Base-by-base conservation (phyloP, 2,329 filamentous ascomycete genomes). In the Cryphonectria japonica region DNA sequence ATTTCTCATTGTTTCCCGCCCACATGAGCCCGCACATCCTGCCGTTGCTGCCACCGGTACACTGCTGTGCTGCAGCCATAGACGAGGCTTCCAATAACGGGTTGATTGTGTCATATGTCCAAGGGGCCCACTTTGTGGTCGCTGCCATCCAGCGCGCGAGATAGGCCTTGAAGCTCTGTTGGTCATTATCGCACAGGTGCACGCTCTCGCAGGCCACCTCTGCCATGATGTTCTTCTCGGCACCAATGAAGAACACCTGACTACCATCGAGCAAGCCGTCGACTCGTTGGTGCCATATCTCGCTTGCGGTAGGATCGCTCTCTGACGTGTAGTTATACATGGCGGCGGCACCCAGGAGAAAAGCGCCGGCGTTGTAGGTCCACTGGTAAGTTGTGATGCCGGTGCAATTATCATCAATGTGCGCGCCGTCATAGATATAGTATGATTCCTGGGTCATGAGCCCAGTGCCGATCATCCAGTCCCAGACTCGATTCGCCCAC, bases 401-500 rank as follows among this genome's bases (percentile, higher is more conserved):
- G 1, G 85, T 86, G 79, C 91, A 93, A 75, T 91, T 88, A 41
- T 81, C 80, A 7, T 80, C 80, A 46, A 86, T 86, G 67, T 88
- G 85, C 7, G 86, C 85, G 46, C 91, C 83, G 70, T 86, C 90
- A 73, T 84, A 89, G 14, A 92, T 82, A 57, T 84, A 82, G 77
- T 85, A 91, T 3, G 85, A 83, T 14, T 85, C 78, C 7, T 74
- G 60, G 75, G 87, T 84, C 73, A 92, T 86, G 69, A 92, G 85
- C 0, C 86, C 83, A 60, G 87, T 80, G 3, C 76, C 78, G 5
- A 80, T 77, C 79, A 88, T 89, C 90, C 90, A 93, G 63, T 92
- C 85, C 82, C 92, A 97, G 0, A 88, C 86, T 75, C 82, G 89
- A 22, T 89, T 86, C 0, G 92, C 92, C 92, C 92, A 94, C 7